Evolutionary conservation across 169 alveolate genomes (phyloP).

Genomic region (Plasmodium gaboni): DNA sequence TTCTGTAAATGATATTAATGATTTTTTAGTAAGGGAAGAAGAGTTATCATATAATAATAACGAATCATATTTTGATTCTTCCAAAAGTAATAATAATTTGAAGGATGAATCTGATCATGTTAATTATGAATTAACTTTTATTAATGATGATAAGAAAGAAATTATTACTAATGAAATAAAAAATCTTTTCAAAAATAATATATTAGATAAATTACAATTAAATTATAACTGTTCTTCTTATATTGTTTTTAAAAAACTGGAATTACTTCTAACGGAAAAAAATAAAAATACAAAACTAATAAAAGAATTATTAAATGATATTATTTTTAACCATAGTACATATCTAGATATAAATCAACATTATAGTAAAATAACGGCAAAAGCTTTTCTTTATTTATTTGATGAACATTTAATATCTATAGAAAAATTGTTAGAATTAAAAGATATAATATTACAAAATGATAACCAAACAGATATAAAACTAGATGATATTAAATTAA

Average conservation of each 20-base stretch:
- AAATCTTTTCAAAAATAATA: background rate
- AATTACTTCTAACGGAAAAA: slow-evolving; percentile 27
- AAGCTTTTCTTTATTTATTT: slow-evolving; percentile 57
- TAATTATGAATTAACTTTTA: background rate
- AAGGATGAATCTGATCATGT: background rate
- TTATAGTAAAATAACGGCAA: slow-evolving; percentile 55
- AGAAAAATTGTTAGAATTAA: slow-evolving; percentile 19
- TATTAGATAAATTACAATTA: slow-evolving; percentile 23
- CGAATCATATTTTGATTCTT: background rate
- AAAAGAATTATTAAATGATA: slow-evolving; percentile 52
- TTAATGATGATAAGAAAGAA: background rate
- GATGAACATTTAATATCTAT: slow-evolving; percentile 35
- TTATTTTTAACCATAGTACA: slow-evolving; percentile 25
- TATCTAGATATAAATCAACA: slow-evolving; percentile 53
- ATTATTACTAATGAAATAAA: background rate
- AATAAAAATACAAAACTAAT: slow-evolving; percentile 7
- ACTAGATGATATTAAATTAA: background rate
- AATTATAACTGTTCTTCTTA: slow-evolving; percentile 44
- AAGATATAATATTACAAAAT: background rate
- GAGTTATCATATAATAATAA: slow-evolving; percentile 11
- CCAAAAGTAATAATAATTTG: background rate
- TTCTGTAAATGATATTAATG: slow-evolving; percentile 31
- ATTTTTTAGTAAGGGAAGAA: slow-evolving; percentile 58
- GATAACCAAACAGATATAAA: background rate
- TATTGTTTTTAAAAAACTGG: slow-evolving; percentile 45